Base-by-base conservation (phyloP, 805 yeast species). In the Saccharomycopsis fermentans region DNA sequence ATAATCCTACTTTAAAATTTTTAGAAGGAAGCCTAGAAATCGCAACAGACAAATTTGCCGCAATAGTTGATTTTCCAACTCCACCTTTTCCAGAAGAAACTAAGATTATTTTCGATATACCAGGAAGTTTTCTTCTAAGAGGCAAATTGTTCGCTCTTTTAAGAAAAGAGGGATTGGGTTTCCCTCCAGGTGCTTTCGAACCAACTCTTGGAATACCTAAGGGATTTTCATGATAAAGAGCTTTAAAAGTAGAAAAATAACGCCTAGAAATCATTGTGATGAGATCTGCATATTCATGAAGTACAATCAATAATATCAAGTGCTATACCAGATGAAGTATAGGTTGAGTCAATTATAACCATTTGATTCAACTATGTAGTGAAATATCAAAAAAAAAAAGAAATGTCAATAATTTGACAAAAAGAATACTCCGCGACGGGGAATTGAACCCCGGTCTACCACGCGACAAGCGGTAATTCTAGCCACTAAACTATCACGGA, bases 11-110 rank as follows among this genome's bases (percentile, higher is more conserved):
- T 21, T 76, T 76, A 50, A 79, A 71, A 0, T 87, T 86, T 32
- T 70, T 65, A 29, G 73, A 66, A 47, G 79, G 79, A 55, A 89
- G 69, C n/a, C 50, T 43, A 5, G 50, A 43, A 43, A 43, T 43
- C 0, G 88, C 79, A 39, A 84, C 66, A 0, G 96, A 91, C 11
- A 85, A 63, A 64, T 89, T 89, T 6, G 82, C 82, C 9, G 74
- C 62, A 2, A 87, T 75, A 0, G 99, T 94, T 0, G 97, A 89
- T 70, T 94, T 94, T 0, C 99, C 99, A 1, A 94, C 99, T 12
- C 99, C 99, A 16, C 97, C 95, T 70, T 87, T 87, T 5, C 94
- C 95, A 0, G 90, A 84, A 0, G 83, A 87, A 71, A 55, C 97
- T 75, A 74, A 82, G 78, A 89, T 62, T 1, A 87, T 76, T 55